A percentile compares a stretch with the other conserved stretches of the same genome.
Conservation (phyloP, 371 early-diverging fungal species). For the Actinomortierella ambigua region DNA sequence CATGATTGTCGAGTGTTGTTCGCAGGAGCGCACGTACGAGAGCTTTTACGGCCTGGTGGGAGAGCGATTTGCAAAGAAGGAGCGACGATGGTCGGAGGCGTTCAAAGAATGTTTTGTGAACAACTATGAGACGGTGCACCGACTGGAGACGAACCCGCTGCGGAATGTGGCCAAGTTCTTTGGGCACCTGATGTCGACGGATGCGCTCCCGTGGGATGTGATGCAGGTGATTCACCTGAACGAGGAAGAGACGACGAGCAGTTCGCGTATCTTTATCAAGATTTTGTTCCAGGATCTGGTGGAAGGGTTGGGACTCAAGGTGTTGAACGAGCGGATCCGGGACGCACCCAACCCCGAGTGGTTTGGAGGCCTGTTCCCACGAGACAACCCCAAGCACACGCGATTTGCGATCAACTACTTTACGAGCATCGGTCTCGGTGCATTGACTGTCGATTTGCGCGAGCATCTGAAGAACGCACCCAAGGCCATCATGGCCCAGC, state of each 20-base stretch:
- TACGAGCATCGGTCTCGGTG: slow-evolving; percentile 93
- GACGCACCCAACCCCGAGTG: slow-evolving; percentile 67
- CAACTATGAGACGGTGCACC: slow-evolving; percentile 89
- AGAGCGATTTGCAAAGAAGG: slow-evolving; percentile 92
- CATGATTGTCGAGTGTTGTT: slow-evolving; percentile 97
- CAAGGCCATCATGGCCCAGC: slow-evolving; percentile 55
- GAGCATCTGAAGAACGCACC: slow-evolving; percentile 77
- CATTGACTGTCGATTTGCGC: slow-evolving; percentile 91
- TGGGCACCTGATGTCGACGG: slow-evolving; percentile 87
- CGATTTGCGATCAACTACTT: slow-evolving; percentile 98
- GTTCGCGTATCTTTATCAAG: slow-evolving; percentile 97
- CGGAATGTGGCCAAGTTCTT: slow-evolving; percentile 94
- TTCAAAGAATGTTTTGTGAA: slow-evolving; percentile 84
- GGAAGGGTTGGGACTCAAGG: slow-evolving; percentile 83
- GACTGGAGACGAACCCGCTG: slow-evolving; percentile 92
- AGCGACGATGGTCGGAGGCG: slow-evolving; percentile 78
- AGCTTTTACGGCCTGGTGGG: slow-evolving; percentile 93
- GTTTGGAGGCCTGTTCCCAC: slow-evolving; percentile 90
- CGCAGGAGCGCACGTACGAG: slow-evolving; percentile 94
- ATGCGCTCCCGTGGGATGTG: slow-evolving; percentile 88
- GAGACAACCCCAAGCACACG: slow-evolving; percentile 83
- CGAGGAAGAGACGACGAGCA: slow-evolving; percentile 92
- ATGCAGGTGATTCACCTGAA: slow-evolving; percentile 81
- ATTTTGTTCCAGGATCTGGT: slow-evolving; percentile 91
- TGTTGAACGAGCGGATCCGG: slow-evolving; percentile 77